Percentiles rank a stretch among this genome's conserved stretches.
Evolutionary conservation across 306 rosid genomes (phyloP).

Genomic region (Prunus fruticosa): DNA sequence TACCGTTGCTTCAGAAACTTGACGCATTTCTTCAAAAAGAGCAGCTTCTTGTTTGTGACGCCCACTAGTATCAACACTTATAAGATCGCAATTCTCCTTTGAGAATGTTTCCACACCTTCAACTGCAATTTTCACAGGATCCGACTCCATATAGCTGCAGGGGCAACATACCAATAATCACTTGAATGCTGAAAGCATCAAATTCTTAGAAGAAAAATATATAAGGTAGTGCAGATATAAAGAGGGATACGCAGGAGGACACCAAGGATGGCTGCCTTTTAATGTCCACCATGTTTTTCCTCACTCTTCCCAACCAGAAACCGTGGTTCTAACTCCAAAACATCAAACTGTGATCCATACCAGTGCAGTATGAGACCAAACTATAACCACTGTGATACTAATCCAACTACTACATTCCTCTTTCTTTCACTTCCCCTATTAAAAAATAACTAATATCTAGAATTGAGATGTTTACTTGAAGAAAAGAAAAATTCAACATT

Average conservation of each 20-base stretch:
- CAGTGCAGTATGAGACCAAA: neutral
- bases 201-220: neutral
- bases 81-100: constrained; percentile 80
- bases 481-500: neutral
- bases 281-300: neutral
- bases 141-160: constrained; percentile 72
- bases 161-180: constrained; percentile 12
- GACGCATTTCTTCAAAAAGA: constrained; percentile 94
- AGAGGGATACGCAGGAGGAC: neutral
- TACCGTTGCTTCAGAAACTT: constrained; percentile 84
- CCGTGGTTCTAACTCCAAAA: neutral
- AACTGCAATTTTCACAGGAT: constrained; percentile 76
- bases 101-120: constrained; percentile 81
- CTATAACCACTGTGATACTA: neutral
- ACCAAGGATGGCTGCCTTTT: neutral
- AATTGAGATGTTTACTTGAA: neutral
- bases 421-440: neutral
- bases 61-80: constrained; percentile 89
- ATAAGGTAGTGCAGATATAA: neutral
- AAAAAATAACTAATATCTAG: neutral
- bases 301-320: neutral
- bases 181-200: constrained; percentile 12
- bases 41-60: constrained; percentile 87
- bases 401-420: neutral
- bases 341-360: neutral